phyloP scores from a whole-genome alignment of 768 basidiomycete species.

The Trametes sanguinea region DNA sequence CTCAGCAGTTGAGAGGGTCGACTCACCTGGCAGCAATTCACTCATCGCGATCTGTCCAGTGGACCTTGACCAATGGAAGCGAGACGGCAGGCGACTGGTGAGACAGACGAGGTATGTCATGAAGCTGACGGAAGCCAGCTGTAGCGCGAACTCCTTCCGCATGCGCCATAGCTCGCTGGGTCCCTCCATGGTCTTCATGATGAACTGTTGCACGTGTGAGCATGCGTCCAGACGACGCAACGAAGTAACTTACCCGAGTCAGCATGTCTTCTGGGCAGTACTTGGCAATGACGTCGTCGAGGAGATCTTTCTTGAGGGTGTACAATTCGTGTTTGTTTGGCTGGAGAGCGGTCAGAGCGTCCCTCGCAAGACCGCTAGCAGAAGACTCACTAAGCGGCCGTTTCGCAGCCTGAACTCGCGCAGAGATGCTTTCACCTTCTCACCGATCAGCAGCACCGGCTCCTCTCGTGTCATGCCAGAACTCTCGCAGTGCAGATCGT shows the following conservation, averaged over 20 bases:
- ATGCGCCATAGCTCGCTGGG: slow-evolving; percentile 93
- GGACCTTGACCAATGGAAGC: slow-evolving; percentile 87
- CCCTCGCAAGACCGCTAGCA: neutral
- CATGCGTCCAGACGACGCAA: neutral
- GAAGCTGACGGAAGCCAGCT: slow-evolving; percentile 87
- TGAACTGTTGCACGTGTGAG: slow-evolving; percentile 60
- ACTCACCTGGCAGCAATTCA: slow-evolving; percentile 81
- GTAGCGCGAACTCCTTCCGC: slow-evolving; percentile 94
- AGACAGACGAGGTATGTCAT: slow-evolving; percentile 88
- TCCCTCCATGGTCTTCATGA: slow-evolving; percentile 81
- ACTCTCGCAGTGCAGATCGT: slow-evolving; percentile 83
- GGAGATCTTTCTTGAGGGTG: slow-evolving; percentile 76
- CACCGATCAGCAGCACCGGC: slow-evolving; percentile 80
- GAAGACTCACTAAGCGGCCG: slow-evolving; percentile 18
- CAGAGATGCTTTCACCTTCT: slow-evolving; percentile 76
- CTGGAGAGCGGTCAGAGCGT: neutral
- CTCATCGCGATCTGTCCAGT: slow-evolving; percentile 93
- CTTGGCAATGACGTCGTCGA: slow-evolving; percentile 86
- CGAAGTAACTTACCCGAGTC: slow-evolving; percentile 59
- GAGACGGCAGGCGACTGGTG: slow-evolving; percentile 77
- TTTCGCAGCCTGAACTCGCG: slow-evolving; percentile 53
- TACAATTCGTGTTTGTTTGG: slow-evolving; percentile 68
- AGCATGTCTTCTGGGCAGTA: slow-evolving; percentile 89
- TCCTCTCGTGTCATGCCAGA: slow-evolving; percentile 82
- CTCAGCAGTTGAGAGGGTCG: neutral